Percentiles rank a stretch among this genome's conserved stretches.
phyloP scores from a whole-genome alignment of 176 grass and related monocot species.

The Puccinellia tenuiflora region DNA sequence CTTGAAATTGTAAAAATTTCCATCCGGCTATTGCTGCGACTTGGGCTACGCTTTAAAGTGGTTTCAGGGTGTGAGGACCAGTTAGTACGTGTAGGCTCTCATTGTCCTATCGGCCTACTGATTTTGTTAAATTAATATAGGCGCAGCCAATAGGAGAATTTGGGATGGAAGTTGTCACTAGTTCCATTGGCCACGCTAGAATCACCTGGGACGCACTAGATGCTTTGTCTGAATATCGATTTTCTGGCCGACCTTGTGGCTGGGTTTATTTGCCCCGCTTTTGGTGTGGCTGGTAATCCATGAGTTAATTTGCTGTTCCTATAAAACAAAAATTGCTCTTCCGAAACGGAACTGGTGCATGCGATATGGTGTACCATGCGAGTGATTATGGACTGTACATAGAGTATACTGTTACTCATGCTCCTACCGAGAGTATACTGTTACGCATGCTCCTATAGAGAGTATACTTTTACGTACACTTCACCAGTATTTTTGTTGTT shows the following conservation, averaged over 20 bases:
- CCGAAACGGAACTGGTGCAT: conserved; percentile 22
- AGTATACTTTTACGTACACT: too few species aligned
- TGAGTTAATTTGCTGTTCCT: not conserved
- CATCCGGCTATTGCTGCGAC: not conserved
- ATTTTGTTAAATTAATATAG: not conserved
- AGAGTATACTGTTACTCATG: not conserved
- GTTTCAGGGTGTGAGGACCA: conserved; percentile 16
- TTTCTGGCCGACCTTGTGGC: not conserved
- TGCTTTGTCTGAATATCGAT: not conserved
- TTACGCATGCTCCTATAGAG: not conserved
- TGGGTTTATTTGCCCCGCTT: not conserved
- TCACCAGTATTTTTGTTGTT: not conserved
- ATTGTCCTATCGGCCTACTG: not conserved
- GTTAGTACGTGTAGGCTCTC: conserved; percentile 22
- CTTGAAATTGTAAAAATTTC: not conserved
- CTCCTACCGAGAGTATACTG: not conserved
- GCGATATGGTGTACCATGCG: conserved; percentile 39
- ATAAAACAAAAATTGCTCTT: too few species aligned
- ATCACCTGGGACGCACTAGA: not conserved
- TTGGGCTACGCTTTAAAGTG: conserved; percentile 14
- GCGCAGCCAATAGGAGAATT: conserved; percentile 14
- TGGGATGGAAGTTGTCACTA: not conserved
- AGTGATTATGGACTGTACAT: not conserved
- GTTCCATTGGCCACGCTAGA: not conserved
- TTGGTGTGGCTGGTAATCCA: not conserved